A percentile compares a stretch with the other conserved stretches of the same genome.
Conservation (phyloP, 1,139 yeast species). For the Suhomyces atakaporum region DNA sequence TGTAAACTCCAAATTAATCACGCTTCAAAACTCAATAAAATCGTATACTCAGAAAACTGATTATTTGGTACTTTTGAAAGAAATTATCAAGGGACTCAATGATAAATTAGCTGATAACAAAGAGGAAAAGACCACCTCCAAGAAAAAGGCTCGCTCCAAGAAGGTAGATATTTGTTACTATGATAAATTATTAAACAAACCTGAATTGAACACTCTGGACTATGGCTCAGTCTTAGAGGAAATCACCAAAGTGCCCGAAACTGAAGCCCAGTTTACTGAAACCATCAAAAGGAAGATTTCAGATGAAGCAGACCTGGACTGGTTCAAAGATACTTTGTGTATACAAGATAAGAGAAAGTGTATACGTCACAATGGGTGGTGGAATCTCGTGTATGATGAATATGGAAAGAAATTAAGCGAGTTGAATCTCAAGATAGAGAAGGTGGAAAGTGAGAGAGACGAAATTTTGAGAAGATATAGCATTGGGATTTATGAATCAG, state of each 20-base stretch:
- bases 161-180: constrained; percentile 38
- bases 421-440: constrained; percentile 22
- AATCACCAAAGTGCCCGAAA: constrained; percentile 3
- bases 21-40: constrained; percentile 23
- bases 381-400: constrained; percentile 33
- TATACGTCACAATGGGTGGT: constrained; percentile 68
- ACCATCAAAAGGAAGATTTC: constrained; percentile 20
- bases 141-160: constrained; percentile 23
- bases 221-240: constrained; percentile 5
- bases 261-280: constrained; percentile 14
- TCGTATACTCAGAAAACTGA: constrained; percentile 20
- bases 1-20: constrained; percentile 25
- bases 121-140: constrained; percentile 19
- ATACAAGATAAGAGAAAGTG: constrained; percentile 68
- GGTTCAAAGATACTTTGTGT: constrained; percentile 42
- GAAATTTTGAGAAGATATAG: constrained; percentile 36
- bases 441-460: constrained; percentile 26
- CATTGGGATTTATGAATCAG: constrained; percentile 34
- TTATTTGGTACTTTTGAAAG: constrained; percentile 36
- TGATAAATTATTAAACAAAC: constrained; percentile 20
- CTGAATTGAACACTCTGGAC: background rate
- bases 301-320: constrained; percentile 22
- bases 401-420: constrained; percentile 18
- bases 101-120: constrained; percentile 26
- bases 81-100: constrained; percentile 38